phyloP scores from a whole-genome alignment of 306 rosid genomes.

The Cicer bijugum region DNA sequence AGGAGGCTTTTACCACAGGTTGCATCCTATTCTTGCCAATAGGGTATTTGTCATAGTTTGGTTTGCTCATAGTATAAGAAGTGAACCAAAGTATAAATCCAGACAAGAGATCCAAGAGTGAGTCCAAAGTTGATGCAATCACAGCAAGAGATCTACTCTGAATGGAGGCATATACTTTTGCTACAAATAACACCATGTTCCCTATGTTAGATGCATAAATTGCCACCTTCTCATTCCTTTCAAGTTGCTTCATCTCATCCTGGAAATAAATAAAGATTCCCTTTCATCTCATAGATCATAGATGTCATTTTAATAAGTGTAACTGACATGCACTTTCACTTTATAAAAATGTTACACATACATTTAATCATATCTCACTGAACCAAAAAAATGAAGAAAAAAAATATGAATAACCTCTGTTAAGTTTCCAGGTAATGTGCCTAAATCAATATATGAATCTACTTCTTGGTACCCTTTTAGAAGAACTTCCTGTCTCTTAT shows the following conservation, averaged over 20 bases:
- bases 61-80: constrained; percentile 76
- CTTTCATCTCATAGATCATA: constrained; percentile 11
- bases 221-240: constrained; percentile 65
- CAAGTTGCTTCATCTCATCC: constrained; percentile 64
- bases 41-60: constrained; percentile 72
- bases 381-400: neutral
- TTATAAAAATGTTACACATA: neutral
- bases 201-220: constrained; percentile 74
- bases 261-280: constrained; percentile 11
- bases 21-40: constrained; percentile 94
- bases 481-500: constrained; percentile 73
- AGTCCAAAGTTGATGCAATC: constrained; percentile 95
- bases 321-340: neutral
- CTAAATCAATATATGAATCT: constrained; percentile 69
- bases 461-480: constrained; percentile 79
- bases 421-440: constrained; percentile 58
- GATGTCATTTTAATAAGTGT: neutral
- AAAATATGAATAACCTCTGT: constrained; percentile 54
- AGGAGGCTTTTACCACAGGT: constrained; percentile 68
- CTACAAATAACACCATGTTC: constrained; percentile 72
- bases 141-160: constrained; percentile 91
- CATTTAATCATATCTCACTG: no score
- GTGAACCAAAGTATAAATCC: constrained; percentile 96
- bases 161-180: constrained; percentile 80
- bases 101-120: constrained; percentile 88